Base-by-base conservation (phyloP, 2,329 filamentous ascomycete genomes). In the Metarhizium brunneum region DNA sequence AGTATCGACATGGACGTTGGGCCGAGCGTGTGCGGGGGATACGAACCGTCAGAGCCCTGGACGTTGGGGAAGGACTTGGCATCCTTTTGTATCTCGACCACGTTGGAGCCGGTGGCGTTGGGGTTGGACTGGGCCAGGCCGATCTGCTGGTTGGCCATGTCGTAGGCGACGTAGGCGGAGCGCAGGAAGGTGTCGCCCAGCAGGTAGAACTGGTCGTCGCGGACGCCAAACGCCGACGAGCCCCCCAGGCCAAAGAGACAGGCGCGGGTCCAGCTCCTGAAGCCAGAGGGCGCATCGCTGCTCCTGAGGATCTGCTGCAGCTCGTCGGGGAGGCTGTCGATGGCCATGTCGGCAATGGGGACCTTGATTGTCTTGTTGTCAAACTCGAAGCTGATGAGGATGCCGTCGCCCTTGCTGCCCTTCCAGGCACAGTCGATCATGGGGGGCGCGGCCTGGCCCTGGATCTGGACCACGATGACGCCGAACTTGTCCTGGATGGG, bases 171-270 rank as follows among this genome's bases (percentile, higher is more conserved):
- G 63, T 83, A 83, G 25, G 78, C 78, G 11, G 77, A 80, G 36
- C 81, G 75, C 59, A 83, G 59, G 64, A 84, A 81, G 1, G 79
- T 81, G 61, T 82, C 81, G 11, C 81, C 81, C n/a, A 83, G 70
- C n/a, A 83, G 66, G 47, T 71, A 71, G 61, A 71, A 79, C 1
- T 56, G 36, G 20, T 59, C 49, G 11, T 56, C 55, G 14, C 58
- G 49, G 36, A 67, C 57, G 52, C 64, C 64, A 50, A 73, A 76
- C 56, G 65, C 63, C 47, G 62, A 64, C 18, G 70, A 65, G 54
- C 68, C 73, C 61, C 76, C 73, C 56, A 85, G 75, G 50, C 82
- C 82, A 53, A 85, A 80, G 60, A 79, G 73, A 64, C 82, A 85
- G 6, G 72, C 65, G 40, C 71, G 58, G 6, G 70, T 60, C 63